phyloP scores from a whole-genome alignment of 768 basidiomycete species.

The Mycena floridula region DNA sequence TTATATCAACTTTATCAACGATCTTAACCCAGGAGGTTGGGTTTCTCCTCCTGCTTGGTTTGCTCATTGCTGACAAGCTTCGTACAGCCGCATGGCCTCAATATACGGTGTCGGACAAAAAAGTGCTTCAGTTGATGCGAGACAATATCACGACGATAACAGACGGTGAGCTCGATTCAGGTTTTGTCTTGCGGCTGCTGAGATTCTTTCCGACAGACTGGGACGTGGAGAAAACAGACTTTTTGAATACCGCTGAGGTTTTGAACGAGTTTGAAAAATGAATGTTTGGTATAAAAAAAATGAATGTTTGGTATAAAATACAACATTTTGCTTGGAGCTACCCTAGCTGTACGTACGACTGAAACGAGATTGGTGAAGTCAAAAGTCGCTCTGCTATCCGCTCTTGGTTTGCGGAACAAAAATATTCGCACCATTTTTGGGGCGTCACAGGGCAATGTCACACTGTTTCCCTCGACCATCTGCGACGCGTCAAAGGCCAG shows the following conservation, averaged over 20 bases:
- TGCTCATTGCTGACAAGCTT: too few species aligned
- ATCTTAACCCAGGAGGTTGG: conserved; percentile 50
- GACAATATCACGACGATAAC: conserved; percentile 47
- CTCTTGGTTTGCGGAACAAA: too few species aligned
- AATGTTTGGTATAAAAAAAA: too few species aligned
- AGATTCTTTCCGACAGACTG: conserved; percentile 30
- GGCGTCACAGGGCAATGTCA: too few species aligned
- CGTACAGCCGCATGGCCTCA: conserved; percentile 42
- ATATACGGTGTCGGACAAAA: conserved; percentile 26
- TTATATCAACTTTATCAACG: conserved; percentile 51
- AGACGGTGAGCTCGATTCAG: conserved; percentile 33
- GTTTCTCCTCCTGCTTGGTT: neutral
- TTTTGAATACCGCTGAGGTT: conserved; percentile 33
- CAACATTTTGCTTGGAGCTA: too few species aligned
- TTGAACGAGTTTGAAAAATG: conserved; percentile 43
- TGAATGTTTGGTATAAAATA: too few species aligned
- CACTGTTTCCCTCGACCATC: too few species aligned
- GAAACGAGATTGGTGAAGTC: too few species aligned
- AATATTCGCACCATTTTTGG: too few species aligned
- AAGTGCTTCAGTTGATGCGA: conserved; percentile 43
- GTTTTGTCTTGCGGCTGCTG: neutral
- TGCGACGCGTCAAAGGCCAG: too few species aligned
- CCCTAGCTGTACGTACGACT: too few species aligned
- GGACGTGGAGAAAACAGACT: conserved; percentile 32
- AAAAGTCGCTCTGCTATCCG: too few species aligned